Percentiles rank a stretch among this genome's conserved stretches.
Conservation (phyloP, 2,329 filamentous ascomycete species). For the Alternaria atra region DNA sequence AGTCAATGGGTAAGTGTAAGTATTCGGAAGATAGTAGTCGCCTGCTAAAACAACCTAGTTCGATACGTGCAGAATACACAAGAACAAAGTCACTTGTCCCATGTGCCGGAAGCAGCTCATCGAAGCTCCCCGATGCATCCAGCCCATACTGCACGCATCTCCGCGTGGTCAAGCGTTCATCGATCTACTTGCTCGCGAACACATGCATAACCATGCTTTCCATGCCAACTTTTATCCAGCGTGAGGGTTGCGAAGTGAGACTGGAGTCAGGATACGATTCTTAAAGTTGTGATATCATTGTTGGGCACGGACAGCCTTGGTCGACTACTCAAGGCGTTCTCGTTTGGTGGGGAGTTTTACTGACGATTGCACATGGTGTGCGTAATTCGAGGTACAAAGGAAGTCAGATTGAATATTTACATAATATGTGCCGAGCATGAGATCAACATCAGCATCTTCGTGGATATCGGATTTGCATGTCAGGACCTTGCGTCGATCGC, state of each 20-base stretch:
- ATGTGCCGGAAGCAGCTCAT: slow-evolving; percentile 49
- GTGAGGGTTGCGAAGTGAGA: neutral
- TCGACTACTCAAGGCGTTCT: slow-evolving; percentile 18
- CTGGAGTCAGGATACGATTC: neutral
- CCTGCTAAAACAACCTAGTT: slow-evolving; percentile 10
- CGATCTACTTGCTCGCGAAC: slow-evolving; percentile 30
- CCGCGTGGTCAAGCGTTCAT: slow-evolving; percentile 25
- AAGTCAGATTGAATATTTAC: slow-evolving; percentile 7
- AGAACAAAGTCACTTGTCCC: slow-evolving; percentile 50
- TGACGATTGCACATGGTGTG: slow-evolving; percentile 1
- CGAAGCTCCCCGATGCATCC: slow-evolving; percentile 27
- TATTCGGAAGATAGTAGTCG: neutral
- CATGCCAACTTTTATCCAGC: slow-evolving; percentile 28
- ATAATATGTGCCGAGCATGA: slow-evolving; percentile 7
- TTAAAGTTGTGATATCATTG: slow-evolving; percentile 27
- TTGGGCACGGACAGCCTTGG: slow-evolving; percentile 18
- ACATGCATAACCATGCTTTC: slow-evolving; percentile 28
- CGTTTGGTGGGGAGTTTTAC: slow-evolving; percentile 12
- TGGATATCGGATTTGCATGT: slow-evolving; percentile 6
- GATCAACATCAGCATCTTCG: slow-evolving; percentile 1
- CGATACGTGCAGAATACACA: slow-evolving; percentile 47
- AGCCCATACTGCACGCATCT: slow-evolving; percentile 19
- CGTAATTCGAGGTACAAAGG: neutral
- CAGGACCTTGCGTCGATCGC: slow-evolving; percentile 14
- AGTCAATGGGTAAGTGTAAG: slow-evolving; percentile 39